Percentiles rank a stretch among this genome's conserved stretches.
Evolutionary conservation across 305 asterid species (phyloP).

Genomic region (Fraxinus ornus): DNA sequence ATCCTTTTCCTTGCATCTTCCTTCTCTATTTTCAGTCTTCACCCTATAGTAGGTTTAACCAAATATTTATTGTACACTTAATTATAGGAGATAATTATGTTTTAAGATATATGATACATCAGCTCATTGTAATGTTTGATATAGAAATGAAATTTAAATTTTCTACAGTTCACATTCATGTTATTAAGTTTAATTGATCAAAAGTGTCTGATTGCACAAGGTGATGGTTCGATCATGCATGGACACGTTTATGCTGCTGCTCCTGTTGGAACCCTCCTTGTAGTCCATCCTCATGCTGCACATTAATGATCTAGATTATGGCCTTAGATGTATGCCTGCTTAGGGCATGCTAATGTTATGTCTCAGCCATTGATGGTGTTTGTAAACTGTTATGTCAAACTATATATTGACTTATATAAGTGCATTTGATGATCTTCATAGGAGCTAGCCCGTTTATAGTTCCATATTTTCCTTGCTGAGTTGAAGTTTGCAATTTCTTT

Average conservation of each 20-base stretch:
- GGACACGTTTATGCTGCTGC: neutral
- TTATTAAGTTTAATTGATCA: neutral
- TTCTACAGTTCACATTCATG: neutral
- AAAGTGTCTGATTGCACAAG: neutral
- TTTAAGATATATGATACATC: neutral
- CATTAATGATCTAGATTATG: neutral
- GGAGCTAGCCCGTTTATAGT: conserved; percentile 6
- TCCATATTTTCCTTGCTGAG: neutral
- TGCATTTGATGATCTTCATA: neutral
- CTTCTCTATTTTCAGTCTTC: neutral
- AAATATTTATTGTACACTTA: neutral
- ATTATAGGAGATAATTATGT: neutral
- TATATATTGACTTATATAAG: neutral
- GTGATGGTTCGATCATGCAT: neutral
- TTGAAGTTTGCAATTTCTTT: neutral
- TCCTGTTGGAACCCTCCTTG: neutral
- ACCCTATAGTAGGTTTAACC: neutral
- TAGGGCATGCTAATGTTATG: neutral
- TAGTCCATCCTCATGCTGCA: neutral
- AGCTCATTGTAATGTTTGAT: neutral
- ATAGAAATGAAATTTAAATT: neutral
- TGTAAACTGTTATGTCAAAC: conserved; percentile 20
- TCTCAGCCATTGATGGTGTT: neutral
- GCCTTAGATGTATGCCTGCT: neutral
- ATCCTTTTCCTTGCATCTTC: neutral